These are phyloP conservation scores for Solanum etuberosum DNA, from an alignment of 257 asterid species.

Conservation along the genomic window DNA sequence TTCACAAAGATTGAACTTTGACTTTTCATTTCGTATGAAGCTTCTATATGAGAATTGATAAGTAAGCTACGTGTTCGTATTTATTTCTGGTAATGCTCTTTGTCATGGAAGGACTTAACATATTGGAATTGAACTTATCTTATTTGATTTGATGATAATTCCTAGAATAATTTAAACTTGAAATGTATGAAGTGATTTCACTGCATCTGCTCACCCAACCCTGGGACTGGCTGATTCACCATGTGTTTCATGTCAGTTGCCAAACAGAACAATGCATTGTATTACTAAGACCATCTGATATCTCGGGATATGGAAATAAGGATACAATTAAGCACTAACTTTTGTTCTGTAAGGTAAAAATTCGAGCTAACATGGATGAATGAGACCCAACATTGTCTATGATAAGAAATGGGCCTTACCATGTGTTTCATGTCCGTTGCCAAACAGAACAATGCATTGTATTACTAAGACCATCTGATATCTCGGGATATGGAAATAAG, in stretches of 20 bases:
- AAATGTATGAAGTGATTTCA: not conserved
- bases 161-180: not conserved
- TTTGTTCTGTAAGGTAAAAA: not conserved
- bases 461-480: not conserved
- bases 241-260: not conserved
- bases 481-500: not conserved
- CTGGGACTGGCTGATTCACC: not conserved
- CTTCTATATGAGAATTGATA: not conserved
- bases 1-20: not conserved
- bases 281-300: not conserved
- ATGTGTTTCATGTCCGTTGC: not conserved
- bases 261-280: not conserved
- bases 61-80: not conserved
- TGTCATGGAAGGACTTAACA: not conserved
- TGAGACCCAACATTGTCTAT: not conserved
- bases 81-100: not conserved
- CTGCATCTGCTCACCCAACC: not conserved
- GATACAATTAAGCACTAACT: not conserved
- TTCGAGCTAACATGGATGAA: not conserved
- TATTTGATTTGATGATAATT: not conserved
- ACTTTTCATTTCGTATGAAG: not conserved
- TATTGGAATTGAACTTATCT: not conserved
- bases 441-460: not conserved
- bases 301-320: not conserved
- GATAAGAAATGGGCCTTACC: not conserved